Evolutionary conservation across 2,329 filamentous ascomycete species (phyloP).

Genomic region (Sclerotinia subarctica): DNA sequence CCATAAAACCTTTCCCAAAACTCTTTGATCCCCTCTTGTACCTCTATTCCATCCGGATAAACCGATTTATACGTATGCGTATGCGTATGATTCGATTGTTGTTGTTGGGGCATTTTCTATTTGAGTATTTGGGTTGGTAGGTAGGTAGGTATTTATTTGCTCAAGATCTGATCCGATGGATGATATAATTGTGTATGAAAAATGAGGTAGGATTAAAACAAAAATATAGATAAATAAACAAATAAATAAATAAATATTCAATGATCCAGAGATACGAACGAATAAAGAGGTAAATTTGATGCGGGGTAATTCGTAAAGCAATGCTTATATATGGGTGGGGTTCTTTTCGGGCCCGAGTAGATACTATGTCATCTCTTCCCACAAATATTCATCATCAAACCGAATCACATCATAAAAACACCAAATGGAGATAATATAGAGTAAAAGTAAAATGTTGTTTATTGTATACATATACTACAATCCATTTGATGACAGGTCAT

Average conservation of each 20-base stretch:
- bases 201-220: no score
- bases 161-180: no score
- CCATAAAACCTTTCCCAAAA: slow-evolving; percentile 72
- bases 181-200: no score
- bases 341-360: neutral
- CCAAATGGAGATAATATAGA: neutral
- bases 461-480: neutral
- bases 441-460: neutral
- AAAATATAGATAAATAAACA: neutral
- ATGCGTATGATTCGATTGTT: no score
- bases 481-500: neutral
- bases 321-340: neutral
- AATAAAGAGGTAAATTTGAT: neutral
- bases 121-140: neutral
- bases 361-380: neutral
- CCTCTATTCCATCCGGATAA: neutral
- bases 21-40: slow-evolving; percentile 58
- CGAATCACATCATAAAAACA: neutral
- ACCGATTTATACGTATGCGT: neutral
- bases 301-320: neutral
- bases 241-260: neutral
- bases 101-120: no score
- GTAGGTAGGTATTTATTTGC: no score
- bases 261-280: neutral
- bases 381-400: neutral